phyloP scores from a whole-genome alignment of 164 flowering plant species.

The Paratinospora sagittata region DNA sequence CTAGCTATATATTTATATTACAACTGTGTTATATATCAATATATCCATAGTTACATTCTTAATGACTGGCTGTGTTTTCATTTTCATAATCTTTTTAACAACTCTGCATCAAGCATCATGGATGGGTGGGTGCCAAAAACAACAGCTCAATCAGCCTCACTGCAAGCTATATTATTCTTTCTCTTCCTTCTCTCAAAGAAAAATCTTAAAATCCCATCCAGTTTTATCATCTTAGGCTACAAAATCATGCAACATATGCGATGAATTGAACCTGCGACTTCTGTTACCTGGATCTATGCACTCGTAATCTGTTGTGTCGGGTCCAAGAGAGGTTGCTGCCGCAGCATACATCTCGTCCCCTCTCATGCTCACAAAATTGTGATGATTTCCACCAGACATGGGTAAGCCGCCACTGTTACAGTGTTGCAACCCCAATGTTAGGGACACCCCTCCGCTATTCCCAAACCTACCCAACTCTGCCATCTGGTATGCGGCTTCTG shows the following conservation, averaged over 20 bases:
- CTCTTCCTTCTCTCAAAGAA: slow-evolving; percentile 11
- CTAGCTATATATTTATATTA: slow-evolving; percentile 30
- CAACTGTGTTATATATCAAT: slow-evolving; percentile 27
- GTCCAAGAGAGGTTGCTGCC: slow-evolving; percentile 36
- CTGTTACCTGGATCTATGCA: slow-evolving; percentile 49
- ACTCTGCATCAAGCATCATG: slow-evolving; percentile 9
- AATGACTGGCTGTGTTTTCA: slow-evolving; percentile 9
- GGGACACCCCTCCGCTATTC: slow-evolving; percentile 58
- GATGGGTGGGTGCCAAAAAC: slow-evolving; percentile 12
- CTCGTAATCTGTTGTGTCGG: slow-evolving; percentile 48
- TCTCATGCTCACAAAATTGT: slow-evolving; percentile 43
- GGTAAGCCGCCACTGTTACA: slow-evolving; percentile 49
- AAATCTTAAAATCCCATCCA: slow-evolving; percentile 9
- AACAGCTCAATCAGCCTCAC: slow-evolving; percentile 7
- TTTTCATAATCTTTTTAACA: slow-evolving; percentile 1
- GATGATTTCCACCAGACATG: slow-evolving; percentile 35
- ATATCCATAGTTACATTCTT: slow-evolving; percentile 9
- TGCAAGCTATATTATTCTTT: slow-evolving; percentile 7
- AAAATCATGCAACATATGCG: slow-evolving; percentile 75
- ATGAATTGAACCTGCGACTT: slow-evolving; percentile 49
- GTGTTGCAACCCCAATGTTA: slow-evolving; percentile 81
- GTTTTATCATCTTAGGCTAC: slow-evolving; percentile 41
- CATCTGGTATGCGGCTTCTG: slow-evolving; percentile 49
- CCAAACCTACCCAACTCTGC: slow-evolving; percentile 65
- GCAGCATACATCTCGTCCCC: slow-evolving; percentile 47